Evolutionary conservation across 441 rosid species (phyloP), one percentile per base, ranked within the genome.

Genomic region (Theobroma grandiflorum): DNA sequence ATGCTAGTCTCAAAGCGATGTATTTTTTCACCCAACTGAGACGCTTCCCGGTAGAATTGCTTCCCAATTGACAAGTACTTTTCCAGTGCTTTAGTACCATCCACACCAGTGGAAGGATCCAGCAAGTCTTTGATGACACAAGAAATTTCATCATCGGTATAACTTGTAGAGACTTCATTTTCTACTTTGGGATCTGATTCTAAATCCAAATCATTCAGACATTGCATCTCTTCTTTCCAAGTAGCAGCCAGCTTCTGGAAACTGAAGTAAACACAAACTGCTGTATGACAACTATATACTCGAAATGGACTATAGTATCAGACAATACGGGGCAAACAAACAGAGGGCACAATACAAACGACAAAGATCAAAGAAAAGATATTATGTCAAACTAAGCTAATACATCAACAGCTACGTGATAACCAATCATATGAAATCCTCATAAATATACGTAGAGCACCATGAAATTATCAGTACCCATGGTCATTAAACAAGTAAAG

Each of bases 161-260:
- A 89, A 81, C 78, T 72, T 69, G 68, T 62, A 78, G 89, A 78
- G 66, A 80, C 90, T 83, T 80, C 86, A 80, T 62, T 80, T 80
- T 89, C 90, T 83, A 72, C 86, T 75, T 72, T 75, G 9, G 86
- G 79, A 70, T 90, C 93, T 45, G 84, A 65, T 71, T 74, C 81
- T 74, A 80, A 70, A 68, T 89, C 90, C 62, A 66, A 78, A 79
- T 76, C 83, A 71, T 80, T 72, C 52, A 78, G 67, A 77, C 83
- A 84, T 72, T 86, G 85, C 78, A 92, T 86, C 82, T 87, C 93
- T 81, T 85, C 90, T 81, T 89, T 83, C 95, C 88, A 91, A 74
- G 86, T 85, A 75, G 84, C 85, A 64, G 86, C 89, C 83, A 96
- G 86, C 91, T 88, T 92, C 86, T 85, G 90, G 87, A 94, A 92